Conservation (phyloP, 2,329 filamentous ascomycete genomes). For the Dactylonectria macrodidyma region DNA sequence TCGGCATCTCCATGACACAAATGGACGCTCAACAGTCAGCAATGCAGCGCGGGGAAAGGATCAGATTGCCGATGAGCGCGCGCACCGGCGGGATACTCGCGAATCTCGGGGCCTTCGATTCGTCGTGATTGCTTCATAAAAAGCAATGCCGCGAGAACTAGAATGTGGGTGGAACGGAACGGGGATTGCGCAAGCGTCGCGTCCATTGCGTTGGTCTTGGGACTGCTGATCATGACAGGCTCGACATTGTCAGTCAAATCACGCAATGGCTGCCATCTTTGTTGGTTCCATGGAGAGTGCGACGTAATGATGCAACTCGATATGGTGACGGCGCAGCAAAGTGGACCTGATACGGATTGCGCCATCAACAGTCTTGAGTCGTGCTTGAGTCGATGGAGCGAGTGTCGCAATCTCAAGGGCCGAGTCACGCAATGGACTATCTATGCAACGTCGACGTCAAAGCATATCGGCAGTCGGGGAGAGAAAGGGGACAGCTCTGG, state of each 20-base stretch:
- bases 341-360: conserved; percentile 38
- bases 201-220: conserved; percentile 25
- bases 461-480: background rate
- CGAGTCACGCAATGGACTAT: conserved; percentile 42
- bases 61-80: conserved; percentile 12
- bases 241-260: conserved; percentile 36
- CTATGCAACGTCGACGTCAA: conserved; percentile 1
- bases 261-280: conserved; percentile 38
- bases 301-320: background rate
- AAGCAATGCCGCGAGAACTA: conserved; percentile 15
- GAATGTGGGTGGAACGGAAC: background rate
- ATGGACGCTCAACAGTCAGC: conserved; percentile 23
- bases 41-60: conserved; percentile 34
- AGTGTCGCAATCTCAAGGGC: conserved; percentile 46
- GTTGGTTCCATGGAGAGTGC: background rate
- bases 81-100: conserved; percentile 6
- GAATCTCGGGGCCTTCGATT: conserved; percentile 25
- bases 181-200: conserved; percentile 37
- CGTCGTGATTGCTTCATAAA: conserved; percentile 12
- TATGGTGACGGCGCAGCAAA: background rate
- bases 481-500: background rate
- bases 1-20: conserved; percentile 30
- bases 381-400: conserved; percentile 24
- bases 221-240: conserved; percentile 5
- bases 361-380: conserved; percentile 33